Evolutionary conservation across 1,284 basidiomycete species (phyloP).

Genomic region (Ceratobasidium sp.): DNA sequence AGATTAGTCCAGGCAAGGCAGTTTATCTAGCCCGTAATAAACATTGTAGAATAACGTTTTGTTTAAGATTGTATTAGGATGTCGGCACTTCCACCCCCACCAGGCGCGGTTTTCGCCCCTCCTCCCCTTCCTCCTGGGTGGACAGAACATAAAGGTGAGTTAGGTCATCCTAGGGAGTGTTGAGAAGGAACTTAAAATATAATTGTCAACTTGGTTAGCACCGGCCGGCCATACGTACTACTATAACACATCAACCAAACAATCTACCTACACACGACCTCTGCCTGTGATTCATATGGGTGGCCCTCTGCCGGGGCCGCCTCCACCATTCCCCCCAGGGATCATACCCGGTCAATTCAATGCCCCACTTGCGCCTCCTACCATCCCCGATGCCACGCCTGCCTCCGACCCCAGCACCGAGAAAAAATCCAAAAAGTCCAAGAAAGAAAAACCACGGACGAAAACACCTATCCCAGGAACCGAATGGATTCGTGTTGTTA

Average conservation of each 20-base stretch:
- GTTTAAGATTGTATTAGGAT: too few relatives aligned
- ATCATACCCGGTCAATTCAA: background rate
- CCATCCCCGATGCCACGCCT: slow-evolving; percentile 50
- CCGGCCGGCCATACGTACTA: slow-evolving; percentile 89
- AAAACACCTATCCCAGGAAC: slow-evolving; percentile 90
- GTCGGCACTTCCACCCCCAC: slow-evolving; percentile 21
- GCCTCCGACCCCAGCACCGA: slow-evolving; percentile 41
- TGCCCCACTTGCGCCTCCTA: slow-evolving; percentile 54
- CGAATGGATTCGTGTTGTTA: slow-evolving; percentile 90
- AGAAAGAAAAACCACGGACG: slow-evolving; percentile 89
- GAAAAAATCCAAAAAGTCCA: slow-evolving; percentile 62
- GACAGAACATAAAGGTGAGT: slow-evolving; percentile 77
- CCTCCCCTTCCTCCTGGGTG: slow-evolving; percentile 77
- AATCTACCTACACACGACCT: slow-evolving; percentile 91
- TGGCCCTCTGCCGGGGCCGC: slow-evolving; percentile 53
- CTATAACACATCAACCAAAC: slow-evolving; percentile 81
- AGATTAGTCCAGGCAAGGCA: too few relatives aligned
- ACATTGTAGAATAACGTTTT: too few relatives aligned
- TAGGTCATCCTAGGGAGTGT: background rate
- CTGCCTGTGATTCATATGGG: slow-evolving; percentile 56
- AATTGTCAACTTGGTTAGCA: slow-evolving; percentile 62
- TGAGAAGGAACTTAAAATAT: background rate
- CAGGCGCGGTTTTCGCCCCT: slow-evolving; percentile 36
- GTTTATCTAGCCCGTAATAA: too few relatives aligned
- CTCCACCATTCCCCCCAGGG: slow-evolving; percentile 59